A percentile compares a stretch with the other conserved stretches of the same genome.
Evolutionary conservation across 257 asterid species (phyloP).

Genomic region (Salvia miltiorrhiza): DNA sequence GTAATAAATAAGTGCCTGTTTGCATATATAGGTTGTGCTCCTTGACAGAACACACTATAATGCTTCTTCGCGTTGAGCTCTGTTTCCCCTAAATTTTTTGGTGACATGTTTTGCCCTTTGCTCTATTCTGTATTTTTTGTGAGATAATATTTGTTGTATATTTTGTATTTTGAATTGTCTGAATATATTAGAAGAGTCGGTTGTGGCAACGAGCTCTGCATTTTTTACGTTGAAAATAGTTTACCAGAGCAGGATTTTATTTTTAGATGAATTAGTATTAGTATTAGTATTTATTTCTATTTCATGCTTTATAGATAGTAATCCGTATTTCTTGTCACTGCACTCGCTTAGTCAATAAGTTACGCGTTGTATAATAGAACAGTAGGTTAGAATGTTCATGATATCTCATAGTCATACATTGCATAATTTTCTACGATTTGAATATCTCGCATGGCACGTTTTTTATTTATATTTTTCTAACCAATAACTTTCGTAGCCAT

Average conservation of each 20-base stretch:
- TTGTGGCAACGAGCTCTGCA: conserved; percentile 14
- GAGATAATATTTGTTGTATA: conserved; percentile 66
- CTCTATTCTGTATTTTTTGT: conserved; percentile 27
- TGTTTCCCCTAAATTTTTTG: conserved; percentile 34
- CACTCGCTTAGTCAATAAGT: not conserved
- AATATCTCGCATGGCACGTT: too few species aligned
- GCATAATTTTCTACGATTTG: not conserved
- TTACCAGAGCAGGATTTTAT: not conserved
- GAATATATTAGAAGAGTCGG: conserved; percentile 28
- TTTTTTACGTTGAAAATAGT: not conserved
- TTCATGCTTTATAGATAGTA: not conserved
- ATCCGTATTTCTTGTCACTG: not conserved
- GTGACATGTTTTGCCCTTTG: conserved; percentile 24
- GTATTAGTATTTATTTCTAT: not conserved
- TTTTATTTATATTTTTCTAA: not conserved
- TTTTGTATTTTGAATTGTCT: conserved; percentile 36
- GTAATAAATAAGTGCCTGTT: conserved; percentile 13
- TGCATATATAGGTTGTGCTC: conserved; percentile 18
- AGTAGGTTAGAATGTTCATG: not conserved
- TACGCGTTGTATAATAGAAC: not conserved
- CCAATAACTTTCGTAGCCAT: too few species aligned
- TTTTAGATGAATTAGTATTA: not conserved
- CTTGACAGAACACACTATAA: conserved; percentile 15
- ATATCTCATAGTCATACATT: not conserved
- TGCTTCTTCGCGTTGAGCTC: conserved; percentile 27